Evolutionary conservation across 1,284 basidiomycete genomes (phyloP), one percentile per base, ranked within the genome.

Genomic region (Cerioporus squamosus): DNA sequence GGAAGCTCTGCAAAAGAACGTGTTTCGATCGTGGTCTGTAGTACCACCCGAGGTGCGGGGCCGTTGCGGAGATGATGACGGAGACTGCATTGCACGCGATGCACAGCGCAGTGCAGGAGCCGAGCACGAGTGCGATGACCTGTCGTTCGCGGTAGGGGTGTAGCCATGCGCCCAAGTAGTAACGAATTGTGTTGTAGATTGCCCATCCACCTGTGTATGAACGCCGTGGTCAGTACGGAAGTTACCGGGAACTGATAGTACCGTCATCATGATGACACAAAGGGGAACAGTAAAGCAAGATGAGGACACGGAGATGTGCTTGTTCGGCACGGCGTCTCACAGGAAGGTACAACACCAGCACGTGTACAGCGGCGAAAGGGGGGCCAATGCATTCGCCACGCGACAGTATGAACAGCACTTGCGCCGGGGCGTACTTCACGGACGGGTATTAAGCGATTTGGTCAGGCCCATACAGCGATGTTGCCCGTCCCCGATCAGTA

Each of bases 171-270:
- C 85, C 84, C 12, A 88, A 62, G 67, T 81, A 85, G 69, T 90
- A 91, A 48, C 87, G 85, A 52, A 83, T 70, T 9, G 81, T 78
- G 61, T 80, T 86, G 69, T 87, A 90, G 4, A 77, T 68, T 22
- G 81, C 78, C 86, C 87, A 91, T 33, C 68, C 68, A 62, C 73
- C 87, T 88, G 42, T 18, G 39, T 5, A 33, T 29, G 20, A 36
- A 15, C 20, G 47, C 33, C n/a, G 18, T 36, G 18, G 47, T 20
- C 36, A 36, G 22, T 17, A 20, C 36, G 29, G 47, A 15, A 22
- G 20, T 20, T n/a, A n/a, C n/a, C 40, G n/a, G 8, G 26, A 5
- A 3, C 9, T 36, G n/a, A 36, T 36, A 10, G 8, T 10, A 36
- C 33, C 9, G 33, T 36, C 33, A 15, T 36, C 33, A 12, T 3